Base-by-base conservation (phyloP, 2,329 filamentous ascomycete species). In the Aspergillus udagawae region DNA sequence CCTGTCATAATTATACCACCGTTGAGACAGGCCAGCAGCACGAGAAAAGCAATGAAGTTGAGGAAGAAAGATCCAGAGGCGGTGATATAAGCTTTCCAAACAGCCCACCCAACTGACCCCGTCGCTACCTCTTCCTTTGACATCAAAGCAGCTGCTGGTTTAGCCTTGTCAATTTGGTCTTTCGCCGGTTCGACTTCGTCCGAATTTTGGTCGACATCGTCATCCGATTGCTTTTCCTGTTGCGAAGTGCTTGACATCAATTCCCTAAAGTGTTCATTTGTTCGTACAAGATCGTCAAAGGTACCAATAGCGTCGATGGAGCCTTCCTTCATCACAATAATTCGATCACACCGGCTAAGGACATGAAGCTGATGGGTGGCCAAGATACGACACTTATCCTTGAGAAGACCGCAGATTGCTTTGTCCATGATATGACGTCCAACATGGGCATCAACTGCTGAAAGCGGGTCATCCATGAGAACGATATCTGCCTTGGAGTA, bases 301-400 rank as follows among this genome's bases (percentile, higher is more conserved):
- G 92, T 97, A 64, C 94, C 92, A 42, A 97, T 80, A 4, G 92
- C 91, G 71, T 90, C 85, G 54, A 97, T 89, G 54, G 82, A 85
- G 48, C 94, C 94, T 17, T 87, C 86, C 55, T 97, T 90, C 85
- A 99, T 92, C 86, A 92, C 92, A 51, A 97, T 86, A 62, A 97
- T 93, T 35, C 93, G 84, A 70, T 97, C 93, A 66, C 92, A 97
- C 35, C 92, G 87, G 69, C 84, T 92, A 5, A 97, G 83, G 5
- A 97, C 92, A 80, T 95, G 94, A 14, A 97, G 84, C 72, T 97
- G 93, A 73, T 99, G 94, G 0, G 94, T 99, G 1, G 93, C 94
- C 32, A 99, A 80, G 35, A 97, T 88, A 21, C 94, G 84, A 68
- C 91, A 94, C 74, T 97, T 97, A 75, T 93, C 84, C 66, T 89